A percentile compares a stretch with the other conserved stretches of the same genome.
Conservation (phyloP, 2,329 filamentous ascomycete species). For the Pseudonectria buxi region DNA sequence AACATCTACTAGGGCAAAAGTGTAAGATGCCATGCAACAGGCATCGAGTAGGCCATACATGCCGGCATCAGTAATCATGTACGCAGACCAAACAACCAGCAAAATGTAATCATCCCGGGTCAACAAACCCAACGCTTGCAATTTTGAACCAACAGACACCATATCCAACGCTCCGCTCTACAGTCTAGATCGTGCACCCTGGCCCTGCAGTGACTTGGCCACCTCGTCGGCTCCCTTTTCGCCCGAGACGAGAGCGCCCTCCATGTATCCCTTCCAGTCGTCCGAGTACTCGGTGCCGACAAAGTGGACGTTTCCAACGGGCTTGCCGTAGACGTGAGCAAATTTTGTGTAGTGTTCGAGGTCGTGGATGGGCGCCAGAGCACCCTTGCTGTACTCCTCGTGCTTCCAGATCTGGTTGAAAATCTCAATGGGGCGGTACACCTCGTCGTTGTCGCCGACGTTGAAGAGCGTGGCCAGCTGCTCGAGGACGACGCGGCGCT, state of each 20-base stretch:
- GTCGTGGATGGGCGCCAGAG: slow-evolving; percentile 26
- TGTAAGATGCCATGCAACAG: no score
- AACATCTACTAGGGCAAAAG: no score
- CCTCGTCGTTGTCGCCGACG: slow-evolving; percentile 12
- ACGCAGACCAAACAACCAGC: no score
- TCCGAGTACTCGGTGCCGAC: slow-evolving; percentile 41
- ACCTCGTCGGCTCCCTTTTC: slow-evolving; percentile 38
- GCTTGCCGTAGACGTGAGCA: slow-evolving; percentile 23
- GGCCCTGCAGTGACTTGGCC: slow-evolving; percentile 10
- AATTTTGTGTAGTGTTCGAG: slow-evolving; percentile 24
- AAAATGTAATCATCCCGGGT: no score
- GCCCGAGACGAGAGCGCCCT: slow-evolving; percentile 40
- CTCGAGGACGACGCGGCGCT: slow-evolving; percentile 24
- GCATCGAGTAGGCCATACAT: no score
- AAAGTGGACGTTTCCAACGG: slow-evolving; percentile 38
- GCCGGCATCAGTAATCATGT: no score
- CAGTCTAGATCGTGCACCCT: slow-evolving; percentile 3
- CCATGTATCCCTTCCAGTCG: slow-evolving; percentile 48
- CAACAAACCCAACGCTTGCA: no score
- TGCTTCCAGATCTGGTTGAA: slow-evolving; percentile 29
- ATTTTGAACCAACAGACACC: no score
- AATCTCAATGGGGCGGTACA: slow-evolving; percentile 20
- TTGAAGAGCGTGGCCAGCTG: slow-evolving; percentile 27
- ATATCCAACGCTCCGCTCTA: neutral
- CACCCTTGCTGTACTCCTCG: slow-evolving; percentile 27